Evolutionary conservation across 2,329 filamentous ascomycete genomes (phyloP).

Genomic region (Colletotrichum phormii): DNA sequence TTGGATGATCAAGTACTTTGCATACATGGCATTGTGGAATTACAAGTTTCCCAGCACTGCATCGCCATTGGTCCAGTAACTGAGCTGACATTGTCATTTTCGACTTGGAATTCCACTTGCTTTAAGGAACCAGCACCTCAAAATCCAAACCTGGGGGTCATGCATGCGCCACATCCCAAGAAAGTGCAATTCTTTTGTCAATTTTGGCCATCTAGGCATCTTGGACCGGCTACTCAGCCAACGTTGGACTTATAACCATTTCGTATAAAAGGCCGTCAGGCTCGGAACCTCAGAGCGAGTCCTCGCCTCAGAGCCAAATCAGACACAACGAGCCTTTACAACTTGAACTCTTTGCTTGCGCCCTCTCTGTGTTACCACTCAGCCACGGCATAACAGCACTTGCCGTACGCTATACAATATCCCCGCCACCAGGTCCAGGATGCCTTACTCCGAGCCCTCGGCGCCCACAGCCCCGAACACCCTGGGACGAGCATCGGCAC

Average conservation of each 20-base stretch:
- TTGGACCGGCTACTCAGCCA: background rate
- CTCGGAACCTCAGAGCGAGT: background rate
- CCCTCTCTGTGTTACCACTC: background rate
- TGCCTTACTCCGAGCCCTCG: background rate
- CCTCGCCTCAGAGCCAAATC: background rate
- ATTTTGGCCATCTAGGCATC: background rate
- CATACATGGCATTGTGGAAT: too few species aligned
- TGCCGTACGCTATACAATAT: background rate
- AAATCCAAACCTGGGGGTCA: background rate
- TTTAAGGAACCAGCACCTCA: background rate
- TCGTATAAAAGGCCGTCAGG: slow-evolving; percentile 16
- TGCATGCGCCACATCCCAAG: background rate
- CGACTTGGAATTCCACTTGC: background rate
- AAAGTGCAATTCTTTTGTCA: background rate
- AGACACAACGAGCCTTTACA: background rate
- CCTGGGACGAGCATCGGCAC: background rate
- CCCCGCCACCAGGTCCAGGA: background rate
- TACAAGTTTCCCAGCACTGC: background rate
- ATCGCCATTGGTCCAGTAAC: background rate
- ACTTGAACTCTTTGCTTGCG: background rate
- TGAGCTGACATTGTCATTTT: background rate
- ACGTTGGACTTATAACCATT: too few species aligned
- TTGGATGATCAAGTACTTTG: too few species aligned
- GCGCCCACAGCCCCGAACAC: background rate
- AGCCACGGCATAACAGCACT: background rate